Evolutionary conservation across 2,329 filamentous ascomycete genomes (phyloP).

Genomic region (Conoideocrella luteorostrata): DNA sequence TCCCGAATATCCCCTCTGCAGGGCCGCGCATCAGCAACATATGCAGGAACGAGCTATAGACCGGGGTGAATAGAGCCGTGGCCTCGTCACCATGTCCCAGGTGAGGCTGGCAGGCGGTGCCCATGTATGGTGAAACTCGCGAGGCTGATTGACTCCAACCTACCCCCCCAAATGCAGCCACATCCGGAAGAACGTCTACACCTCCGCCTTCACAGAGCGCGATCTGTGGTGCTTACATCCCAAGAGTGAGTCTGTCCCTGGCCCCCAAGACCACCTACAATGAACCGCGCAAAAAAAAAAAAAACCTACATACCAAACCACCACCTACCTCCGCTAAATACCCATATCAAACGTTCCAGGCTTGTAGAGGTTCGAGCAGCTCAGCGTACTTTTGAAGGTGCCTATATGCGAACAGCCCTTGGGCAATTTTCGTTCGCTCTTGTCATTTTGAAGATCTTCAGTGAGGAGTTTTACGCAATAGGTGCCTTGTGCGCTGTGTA

Average conservation of each 20-base stretch:
- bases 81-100: conserved; percentile 14
- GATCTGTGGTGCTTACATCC: conserved; percentile 73
- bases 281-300: neutral
- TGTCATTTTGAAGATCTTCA: conserved; percentile 89
- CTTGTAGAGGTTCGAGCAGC: conserved; percentile 92
- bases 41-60: too few relatives aligned
- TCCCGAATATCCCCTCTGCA: too few relatives aligned
- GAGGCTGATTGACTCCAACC: neutral
- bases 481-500: conserved; percentile 95
- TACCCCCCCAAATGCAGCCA: conserved; percentile 36
- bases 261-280: conserved; percentile 8
- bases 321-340: too few relatives aligned
- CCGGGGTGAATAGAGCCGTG: neutral
- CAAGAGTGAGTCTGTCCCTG: conserved; percentile 53
- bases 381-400: conserved; percentile 94
- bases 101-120: conserved; percentile 1
- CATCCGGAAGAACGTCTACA: conserved; percentile 69
- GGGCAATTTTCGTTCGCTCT: conserved; percentile 94
- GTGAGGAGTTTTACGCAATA: conserved; percentile 90
- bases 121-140: too few relatives aligned
- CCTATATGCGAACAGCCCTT: conserved; percentile 90
- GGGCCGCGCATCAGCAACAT: too few relatives aligned
- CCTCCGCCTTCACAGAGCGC: conserved; percentile 75
- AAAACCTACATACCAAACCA: too few relatives aligned
- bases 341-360: too few relatives aligned